These are phyloP conservation scores for Cercospora nicotianae DNA, from an alignment of 2,329 filamentous ascomycete genomes.

Conservation along the genomic window DNA sequence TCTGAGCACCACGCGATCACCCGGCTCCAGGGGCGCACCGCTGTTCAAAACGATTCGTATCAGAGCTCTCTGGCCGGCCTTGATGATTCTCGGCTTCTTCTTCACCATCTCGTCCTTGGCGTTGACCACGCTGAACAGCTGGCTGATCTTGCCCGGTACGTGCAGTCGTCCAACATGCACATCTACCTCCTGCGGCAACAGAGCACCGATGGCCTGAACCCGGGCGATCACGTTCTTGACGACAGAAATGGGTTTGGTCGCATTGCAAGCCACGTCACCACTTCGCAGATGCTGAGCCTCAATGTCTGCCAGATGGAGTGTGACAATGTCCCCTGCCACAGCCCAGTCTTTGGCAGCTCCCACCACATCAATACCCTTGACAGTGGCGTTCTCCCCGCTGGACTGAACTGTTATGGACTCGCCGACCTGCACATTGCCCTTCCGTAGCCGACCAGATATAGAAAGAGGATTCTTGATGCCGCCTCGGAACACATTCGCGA, in stretches of 20 bases:
- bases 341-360: constrained; percentile 77
- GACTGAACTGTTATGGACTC: constrained; percentile 79
- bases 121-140: constrained; percentile 72
- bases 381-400: constrained; percentile 72
- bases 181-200: constrained; percentile 86
- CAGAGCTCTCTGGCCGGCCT: constrained; percentile 72
- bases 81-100: constrained; percentile 81
- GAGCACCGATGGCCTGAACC: constrained; percentile 82
- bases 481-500: constrained; percentile 81
- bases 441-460: constrained; percentile 80
- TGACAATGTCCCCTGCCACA: constrained; percentile 85
- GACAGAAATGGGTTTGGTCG: constrained; percentile 62
- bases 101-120: constrained; percentile 71
- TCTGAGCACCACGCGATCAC: constrained; percentile 76
- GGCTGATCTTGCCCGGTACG: constrained; percentile 70
- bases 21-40: constrained; percentile 76
- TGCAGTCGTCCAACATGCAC: constrained; percentile 84
- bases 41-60: constrained; percentile 63
- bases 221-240: constrained; percentile 76
- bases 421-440: constrained; percentile 79
- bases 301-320: constrained; percentile 80
- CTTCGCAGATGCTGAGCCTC: constrained; percentile 70
- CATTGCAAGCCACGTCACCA: constrained; percentile 81
- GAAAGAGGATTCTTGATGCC: constrained; percentile 79
- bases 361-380: constrained; percentile 80